phyloP scores from a whole-genome alignment of 345 rosid species.

The Atalantia buxifolia region DNA sequence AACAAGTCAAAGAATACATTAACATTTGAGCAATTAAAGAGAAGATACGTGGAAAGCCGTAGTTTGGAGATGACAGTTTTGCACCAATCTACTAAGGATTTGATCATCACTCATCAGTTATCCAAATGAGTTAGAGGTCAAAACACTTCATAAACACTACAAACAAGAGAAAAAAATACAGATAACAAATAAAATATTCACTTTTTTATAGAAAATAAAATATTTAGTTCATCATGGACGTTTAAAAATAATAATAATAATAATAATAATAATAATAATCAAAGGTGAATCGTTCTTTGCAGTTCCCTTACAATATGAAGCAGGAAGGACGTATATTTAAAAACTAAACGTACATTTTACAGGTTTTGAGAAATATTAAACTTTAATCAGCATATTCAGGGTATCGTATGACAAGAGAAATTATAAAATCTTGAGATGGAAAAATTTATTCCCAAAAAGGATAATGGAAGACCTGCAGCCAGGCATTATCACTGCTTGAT shows the following conservation, averaged over 20 bases:
- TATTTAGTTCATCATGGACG: background rate
- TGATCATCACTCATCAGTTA: background rate
- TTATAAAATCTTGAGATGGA: background rate
- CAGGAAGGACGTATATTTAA: background rate
- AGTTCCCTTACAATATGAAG: background rate
- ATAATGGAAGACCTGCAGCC: background rate
- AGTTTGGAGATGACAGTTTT: background rate
- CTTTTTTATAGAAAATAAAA: too few relatives aligned
- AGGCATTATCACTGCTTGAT: background rate
- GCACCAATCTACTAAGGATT: background rate
- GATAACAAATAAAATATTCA: background rate
- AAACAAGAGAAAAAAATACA: too few relatives aligned
- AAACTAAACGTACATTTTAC: background rate
- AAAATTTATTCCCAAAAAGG: background rate
- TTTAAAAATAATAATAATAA: background rate
- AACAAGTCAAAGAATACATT: background rate
- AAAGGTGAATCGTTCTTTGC: background rate
- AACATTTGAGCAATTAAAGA: background rate
- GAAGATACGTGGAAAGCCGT: background rate
- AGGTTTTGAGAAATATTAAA: background rate
- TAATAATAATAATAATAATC: background rate
- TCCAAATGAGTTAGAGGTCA: slow-evolving; percentile 7
- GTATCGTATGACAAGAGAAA: background rate
- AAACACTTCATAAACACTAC: background rate
- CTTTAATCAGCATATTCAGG: background rate